Conservation (phyloP, 768 basidiomycete species). For the Boletales sp. region DNA sequence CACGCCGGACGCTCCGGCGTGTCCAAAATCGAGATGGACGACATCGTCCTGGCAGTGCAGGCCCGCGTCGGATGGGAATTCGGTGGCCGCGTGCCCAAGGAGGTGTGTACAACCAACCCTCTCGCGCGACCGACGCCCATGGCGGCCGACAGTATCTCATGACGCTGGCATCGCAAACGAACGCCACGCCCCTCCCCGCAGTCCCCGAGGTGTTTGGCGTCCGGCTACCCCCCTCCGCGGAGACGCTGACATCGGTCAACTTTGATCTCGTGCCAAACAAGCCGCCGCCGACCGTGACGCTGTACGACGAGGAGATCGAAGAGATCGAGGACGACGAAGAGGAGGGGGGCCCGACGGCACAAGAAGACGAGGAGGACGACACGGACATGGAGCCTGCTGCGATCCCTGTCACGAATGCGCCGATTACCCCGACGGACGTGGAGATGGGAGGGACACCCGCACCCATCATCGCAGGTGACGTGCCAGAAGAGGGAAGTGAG, state of each 20-base stretch:
- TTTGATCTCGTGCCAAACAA: conserved; percentile 86
- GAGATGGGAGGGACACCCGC: conserved; percentile 43
- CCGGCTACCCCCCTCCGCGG: conserved; percentile 63
- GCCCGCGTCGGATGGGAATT: conserved; percentile 92
- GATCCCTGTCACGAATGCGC: conserved; percentile 36
- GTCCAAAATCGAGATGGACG: conserved; percentile 76
- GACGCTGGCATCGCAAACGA: conserved; percentile 80
- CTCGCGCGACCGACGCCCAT: neutral
- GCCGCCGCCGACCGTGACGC: conserved; percentile 70
- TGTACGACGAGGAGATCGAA: conserved; percentile 79
- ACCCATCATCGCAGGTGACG: conserved; percentile 32
- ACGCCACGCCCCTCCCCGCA: conserved; percentile 72
- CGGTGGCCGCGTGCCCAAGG: conserved; percentile 84
- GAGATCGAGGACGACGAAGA: conserved; percentile 59
- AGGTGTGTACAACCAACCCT: conserved; percentile 44
- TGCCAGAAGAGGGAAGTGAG: conserved; percentile 64
- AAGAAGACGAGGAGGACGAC: conserved; percentile 58
- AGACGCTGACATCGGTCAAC: conserved; percentile 76
- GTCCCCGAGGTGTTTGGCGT: conserved; percentile 90
- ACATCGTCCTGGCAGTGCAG: conserved; percentile 77
- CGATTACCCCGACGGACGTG: conserved; percentile 59
- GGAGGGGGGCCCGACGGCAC: conserved; percentile 7
- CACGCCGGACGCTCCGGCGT: conserved; percentile 69
- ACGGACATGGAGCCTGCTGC: conserved; percentile 69
- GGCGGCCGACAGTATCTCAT: conserved; percentile 55